These are phyloP conservation scores for Malania oleifera DNA, from an alignment of 164 flowering plant genomes.

Conservation along the genomic window DNA sequence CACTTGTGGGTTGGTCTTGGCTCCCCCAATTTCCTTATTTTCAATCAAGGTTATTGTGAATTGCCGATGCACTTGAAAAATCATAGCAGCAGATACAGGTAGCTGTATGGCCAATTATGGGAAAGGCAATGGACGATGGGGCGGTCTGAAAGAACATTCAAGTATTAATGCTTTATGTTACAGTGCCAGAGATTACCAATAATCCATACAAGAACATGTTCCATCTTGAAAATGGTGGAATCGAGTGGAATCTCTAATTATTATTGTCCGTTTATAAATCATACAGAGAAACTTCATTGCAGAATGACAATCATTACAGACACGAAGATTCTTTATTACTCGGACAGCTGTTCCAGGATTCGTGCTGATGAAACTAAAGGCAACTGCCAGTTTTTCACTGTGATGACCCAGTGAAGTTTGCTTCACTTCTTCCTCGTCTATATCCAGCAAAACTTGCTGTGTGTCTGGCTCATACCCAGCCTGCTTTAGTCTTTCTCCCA, in stretches of 20 bases:
- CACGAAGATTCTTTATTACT: background rate
- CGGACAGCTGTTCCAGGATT: background rate
- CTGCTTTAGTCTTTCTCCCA: background rate
- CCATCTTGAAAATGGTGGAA: background rate
- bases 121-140: too few species aligned
- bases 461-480: background rate
- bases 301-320: background rate
- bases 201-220: conserved; percentile 1
- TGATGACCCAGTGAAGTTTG: conserved; percentile 2
- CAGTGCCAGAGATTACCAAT: background rate
- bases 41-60: too few species aligned
- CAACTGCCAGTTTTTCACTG: conserved; percentile 1
- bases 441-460: background rate
- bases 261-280: background rate
- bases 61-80: too few species aligned
- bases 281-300: background rate
- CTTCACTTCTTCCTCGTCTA: background rate
- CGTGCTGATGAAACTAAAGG: background rate
- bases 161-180: too few species aligned
- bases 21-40: too few species aligned
- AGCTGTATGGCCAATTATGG: too few species aligned
- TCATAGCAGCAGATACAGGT: too few species aligned
- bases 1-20: too few species aligned
- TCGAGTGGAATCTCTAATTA: background rate
- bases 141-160: too few species aligned